phyloP scores from a whole-genome alignment of 768 basidiomycete species.

The Panaeolus papilionaceus region DNA sequence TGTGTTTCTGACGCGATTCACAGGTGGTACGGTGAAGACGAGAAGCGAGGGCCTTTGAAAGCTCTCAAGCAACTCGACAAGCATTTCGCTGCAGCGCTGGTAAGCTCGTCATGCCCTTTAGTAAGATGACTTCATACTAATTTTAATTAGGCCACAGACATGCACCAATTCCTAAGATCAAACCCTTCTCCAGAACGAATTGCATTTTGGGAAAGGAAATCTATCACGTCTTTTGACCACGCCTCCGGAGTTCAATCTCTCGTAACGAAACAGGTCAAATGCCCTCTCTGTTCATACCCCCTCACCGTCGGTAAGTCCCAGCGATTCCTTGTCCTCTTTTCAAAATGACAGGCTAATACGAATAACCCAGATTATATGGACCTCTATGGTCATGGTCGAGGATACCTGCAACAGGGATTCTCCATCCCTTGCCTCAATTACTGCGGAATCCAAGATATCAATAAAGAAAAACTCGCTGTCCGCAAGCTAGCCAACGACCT shows the following conservation, averaged over 20 bases:
- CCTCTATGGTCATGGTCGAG: conserved; percentile 37
- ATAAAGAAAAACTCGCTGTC: conserved; percentile 31
- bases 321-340: neutral
- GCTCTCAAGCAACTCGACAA: conserved; percentile 30
- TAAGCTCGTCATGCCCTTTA: conserved; percentile 15
- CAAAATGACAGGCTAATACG: too few species aligned
- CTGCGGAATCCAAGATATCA: conserved; percentile 44
- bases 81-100: conserved; percentile 27
- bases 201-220: conserved; percentile 26
- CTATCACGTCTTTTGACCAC: conserved; percentile 25
- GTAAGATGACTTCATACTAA: neutral
- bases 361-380: neutral
- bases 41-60: conserved; percentile 29
- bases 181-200: conserved; percentile 23
- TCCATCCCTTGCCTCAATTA: conserved; percentile 34
- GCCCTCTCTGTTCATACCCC: conserved; percentile 34
- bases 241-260: conserved; percentile 13
- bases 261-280: conserved; percentile 29
- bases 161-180: conserved; percentile 20
- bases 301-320: conserved; percentile 34
- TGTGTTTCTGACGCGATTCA: neutral
- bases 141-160: conserved; percentile 17
- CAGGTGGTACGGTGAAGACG: conserved; percentile 44
- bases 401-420: conserved; percentile 55
- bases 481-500: conserved; percentile 28